Conservation (phyloP, 805 yeast genomes). For the Yamadazyma nakazawae region DNA sequence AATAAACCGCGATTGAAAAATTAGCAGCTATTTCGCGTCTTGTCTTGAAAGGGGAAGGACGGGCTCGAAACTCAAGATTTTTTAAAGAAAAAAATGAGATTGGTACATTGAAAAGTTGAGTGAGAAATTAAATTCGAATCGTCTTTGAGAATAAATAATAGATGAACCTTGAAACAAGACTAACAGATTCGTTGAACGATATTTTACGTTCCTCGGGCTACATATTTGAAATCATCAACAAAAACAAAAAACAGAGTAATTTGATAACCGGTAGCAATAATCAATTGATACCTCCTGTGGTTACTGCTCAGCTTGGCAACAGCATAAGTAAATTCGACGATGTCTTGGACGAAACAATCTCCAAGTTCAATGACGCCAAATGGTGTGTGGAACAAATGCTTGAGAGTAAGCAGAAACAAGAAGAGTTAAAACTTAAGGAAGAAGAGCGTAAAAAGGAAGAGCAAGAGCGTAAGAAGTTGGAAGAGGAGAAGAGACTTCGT, state of each 20-base stretch:
- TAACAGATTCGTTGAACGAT: conserved; percentile 39
- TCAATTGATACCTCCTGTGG: conserved; percentile 36
- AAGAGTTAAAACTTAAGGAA: conserved; percentile 35
- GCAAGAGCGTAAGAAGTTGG: conserved; percentile 16
- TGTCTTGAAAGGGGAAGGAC: not conserved
- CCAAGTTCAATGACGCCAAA: conserved; percentile 40
- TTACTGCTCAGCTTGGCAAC: conserved; percentile 32
- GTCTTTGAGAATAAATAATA: not conserved
- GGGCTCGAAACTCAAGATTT: not conserved
- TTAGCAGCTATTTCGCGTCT: not conserved
- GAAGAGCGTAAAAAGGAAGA: conserved; percentile 23
- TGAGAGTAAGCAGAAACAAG: conserved; percentile 40
- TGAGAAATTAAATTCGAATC: not conserved
- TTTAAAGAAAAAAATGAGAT: not conserved
- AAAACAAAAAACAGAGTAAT: conserved; percentile 39
- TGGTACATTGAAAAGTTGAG: conserved; percentile 4
- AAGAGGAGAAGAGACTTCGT: conserved; percentile 15
- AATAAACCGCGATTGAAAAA: not conserved
- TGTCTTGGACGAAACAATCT: conserved; percentile 39
- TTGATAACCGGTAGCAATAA: conserved; percentile 40
- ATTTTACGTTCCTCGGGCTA: conserved; percentile 42
- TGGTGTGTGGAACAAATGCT: conserved; percentile 44
- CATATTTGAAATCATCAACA: conserved; percentile 40
- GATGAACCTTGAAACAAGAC: conserved; percentile 39
- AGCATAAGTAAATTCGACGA: conserved; percentile 39